Evolutionary conservation across 1,284 basidiomycete genomes (phyloP), one percentile per base, ranked within the genome.

Genomic region (Ganoderma lucidum): DNA sequence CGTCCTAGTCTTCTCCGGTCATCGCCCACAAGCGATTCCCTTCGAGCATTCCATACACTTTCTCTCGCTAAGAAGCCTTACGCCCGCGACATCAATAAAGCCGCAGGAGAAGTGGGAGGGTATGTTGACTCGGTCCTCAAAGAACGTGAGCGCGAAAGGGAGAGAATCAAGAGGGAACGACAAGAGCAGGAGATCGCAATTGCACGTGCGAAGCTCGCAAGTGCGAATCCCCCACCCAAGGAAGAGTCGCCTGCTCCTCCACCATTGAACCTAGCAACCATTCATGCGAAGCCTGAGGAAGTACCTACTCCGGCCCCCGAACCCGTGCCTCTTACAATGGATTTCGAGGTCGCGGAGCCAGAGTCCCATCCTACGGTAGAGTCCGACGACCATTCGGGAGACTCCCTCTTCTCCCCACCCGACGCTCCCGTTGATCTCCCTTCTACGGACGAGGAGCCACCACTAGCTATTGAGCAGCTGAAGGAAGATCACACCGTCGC

Each of bases 121-220:
- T 94, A 90, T 75, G 90, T 94, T 2, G 92, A 93, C 69, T 86
- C 86, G 6, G 86, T 93, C 2, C 89, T 88, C 1, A 87, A 87
- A 69, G 92, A 93, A 71, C 82, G 93, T 8, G 92, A 94, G 69
- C 83, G 83, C 64, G 93, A 93, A 77, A 83, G 92, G 3, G 93
- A 94, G 73, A 83, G 92, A 17, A 82, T 93, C 63, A 87, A 87
- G 70, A 82, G 85, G 60, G 91, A 92, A 76, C 82, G 90, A n/a
- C 77, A 80, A 59, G 72, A 73, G 55, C 72, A 73, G 42, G 72
- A 73, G 23, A 63, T 63, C 19, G 67, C 72, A 12, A 64, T 55
- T 30, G 65, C 71, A 44, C 69, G 69, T 9, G 70, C 70, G 2
- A 73, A 69, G 53, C 48, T 69, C 12, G 64, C 65, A 23, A 59